Evolutionary conservation across 2,329 filamentous ascomycete species (phyloP).

Genomic region (Didymella sp.): DNA sequence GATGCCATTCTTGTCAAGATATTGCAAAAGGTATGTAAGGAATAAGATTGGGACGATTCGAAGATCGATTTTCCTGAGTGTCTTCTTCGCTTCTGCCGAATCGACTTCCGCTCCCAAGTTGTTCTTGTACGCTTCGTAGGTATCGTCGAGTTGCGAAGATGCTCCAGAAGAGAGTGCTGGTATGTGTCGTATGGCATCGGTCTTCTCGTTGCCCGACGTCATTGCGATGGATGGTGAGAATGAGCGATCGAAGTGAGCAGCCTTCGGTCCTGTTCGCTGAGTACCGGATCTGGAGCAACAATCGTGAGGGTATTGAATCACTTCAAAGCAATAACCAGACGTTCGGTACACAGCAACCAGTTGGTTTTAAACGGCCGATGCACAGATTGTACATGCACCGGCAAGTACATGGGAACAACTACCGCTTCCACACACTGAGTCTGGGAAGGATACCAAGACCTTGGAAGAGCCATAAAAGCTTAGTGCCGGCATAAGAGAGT

Average conservation of each 20-base stretch:
- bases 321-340: neutral
- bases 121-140: conserved; percentile 43
- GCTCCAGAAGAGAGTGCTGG: conserved; percentile 26
- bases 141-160: conserved; percentile 41
- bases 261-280: neutral
- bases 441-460: conserved; percentile 13
- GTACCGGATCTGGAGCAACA: neutral
- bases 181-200: conserved; percentile 28
- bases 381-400: conserved; percentile 2
- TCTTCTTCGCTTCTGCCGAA: conserved; percentile 37
- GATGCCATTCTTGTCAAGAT: conserved; percentile 57
- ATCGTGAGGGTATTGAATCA: neutral
- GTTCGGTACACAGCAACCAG: neutral
- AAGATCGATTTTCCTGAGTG: conserved; percentile 41
- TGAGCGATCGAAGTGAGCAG: neutral
- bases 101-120: conserved; percentile 29
- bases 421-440: neutral
- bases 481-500: conserved; percentile 21
- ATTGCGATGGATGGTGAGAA: conserved; percentile 7
- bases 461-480: conserved; percentile 19
- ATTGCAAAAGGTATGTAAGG: conserved; percentile 50
- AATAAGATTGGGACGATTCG: conserved; percentile 44
- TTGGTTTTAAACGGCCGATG: neutral
- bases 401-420: conserved; percentile 11
- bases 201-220: conserved; percentile 24